Evolutionary conservation across 257 asterid genomes (phyloP), one percentile per base, ranked within the genome.

Genomic region (Eustoma russellianum): DNA sequence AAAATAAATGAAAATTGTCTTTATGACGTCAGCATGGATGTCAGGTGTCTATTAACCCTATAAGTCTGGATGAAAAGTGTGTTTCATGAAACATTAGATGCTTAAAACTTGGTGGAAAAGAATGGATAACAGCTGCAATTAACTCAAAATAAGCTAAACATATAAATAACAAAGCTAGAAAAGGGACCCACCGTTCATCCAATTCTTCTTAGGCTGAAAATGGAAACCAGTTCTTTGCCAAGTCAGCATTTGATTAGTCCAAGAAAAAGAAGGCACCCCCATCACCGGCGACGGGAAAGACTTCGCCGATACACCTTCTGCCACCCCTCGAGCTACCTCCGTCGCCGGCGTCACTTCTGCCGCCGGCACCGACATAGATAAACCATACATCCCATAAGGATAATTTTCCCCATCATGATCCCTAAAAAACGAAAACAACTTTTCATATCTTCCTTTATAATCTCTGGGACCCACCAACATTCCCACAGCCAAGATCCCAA

Each of bases 181-280:
- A 1, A 2, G 15, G 5, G 48, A 54, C 56, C 13, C 55, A 69
- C 75, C 75, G 12, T 70, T 70, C 75, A 70, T 70, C 75, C 75
- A 72, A 52, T 72, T 72, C 46, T 67, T 60, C 10, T 17, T 34
- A 2, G 78, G 68, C 48, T 72, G 78, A 46, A 72, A 72, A 57
- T 72, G 78, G 14, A 67, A 72, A 13, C 68, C 74, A 34, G 63
- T 55, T 49, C 68, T 67, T 47, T 72, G 68, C 78, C 78, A 72
- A n/a, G 46, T 54, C 57, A 72, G 41, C 60, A 61, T 50, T 13
- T 43, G 15, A 0, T 52, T 52, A 0, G 74, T 59, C 78, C 78
- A 71, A 13, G 51, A 8, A 50, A 16, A 57, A 1, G 56, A 45
- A 18, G 15, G 16, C 16, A 9, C 40, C 0, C 41, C 65, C 14